phyloP scores from a whole-genome alignment of 768 basidiomycete genomes.

The Naganishia randhawae region DNA sequence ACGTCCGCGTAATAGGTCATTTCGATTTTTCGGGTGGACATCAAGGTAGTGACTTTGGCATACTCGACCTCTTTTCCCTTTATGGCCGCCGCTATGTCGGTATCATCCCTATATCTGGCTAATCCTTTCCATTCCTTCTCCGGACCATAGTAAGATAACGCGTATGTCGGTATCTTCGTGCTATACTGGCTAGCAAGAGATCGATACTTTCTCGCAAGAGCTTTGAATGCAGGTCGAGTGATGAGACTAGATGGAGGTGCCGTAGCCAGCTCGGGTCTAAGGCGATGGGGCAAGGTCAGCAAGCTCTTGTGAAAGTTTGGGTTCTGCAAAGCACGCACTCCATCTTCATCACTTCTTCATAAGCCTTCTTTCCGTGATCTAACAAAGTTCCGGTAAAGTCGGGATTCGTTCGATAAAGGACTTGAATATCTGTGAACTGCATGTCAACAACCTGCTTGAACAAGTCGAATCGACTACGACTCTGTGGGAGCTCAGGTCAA shows the following conservation, averaged over 20 bases:
- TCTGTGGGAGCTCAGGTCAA: background rate
- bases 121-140: constrained; percentile 52
- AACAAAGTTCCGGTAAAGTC: constrained; percentile 68
- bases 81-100: constrained; percentile 13
- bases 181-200: constrained; percentile 38
- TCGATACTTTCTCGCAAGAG: constrained; percentile 37
- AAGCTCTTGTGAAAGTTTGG: background rate
- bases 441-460: constrained; percentile 76
- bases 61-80: constrained; percentile 60
- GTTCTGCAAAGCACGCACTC: constrained; percentile 30
- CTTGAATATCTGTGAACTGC: constrained; percentile 63
- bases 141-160: constrained; percentile 5
- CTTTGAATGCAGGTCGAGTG: constrained; percentile 39
- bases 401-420: constrained; percentile 71
- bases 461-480: constrained; percentile 57
- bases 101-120: constrained; percentile 49
- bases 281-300: constrained; percentile 23
- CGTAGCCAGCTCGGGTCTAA: constrained; percentile 18
- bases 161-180: constrained; percentile 37
- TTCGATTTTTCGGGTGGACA: constrained; percentile 73
- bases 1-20: constrained; percentile 82
- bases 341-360: constrained; percentile 57
- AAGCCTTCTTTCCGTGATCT: constrained; percentile 62
- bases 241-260: constrained; percentile 31
- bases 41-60: constrained; percentile 75